A percentile compares a stretch with the other conserved stretches of the same genome.
These are phyloP conservation scores for Boletellus ananas DNA, from an alignment of 768 basidiomycete genomes.

Conservation along the genomic window DNA sequence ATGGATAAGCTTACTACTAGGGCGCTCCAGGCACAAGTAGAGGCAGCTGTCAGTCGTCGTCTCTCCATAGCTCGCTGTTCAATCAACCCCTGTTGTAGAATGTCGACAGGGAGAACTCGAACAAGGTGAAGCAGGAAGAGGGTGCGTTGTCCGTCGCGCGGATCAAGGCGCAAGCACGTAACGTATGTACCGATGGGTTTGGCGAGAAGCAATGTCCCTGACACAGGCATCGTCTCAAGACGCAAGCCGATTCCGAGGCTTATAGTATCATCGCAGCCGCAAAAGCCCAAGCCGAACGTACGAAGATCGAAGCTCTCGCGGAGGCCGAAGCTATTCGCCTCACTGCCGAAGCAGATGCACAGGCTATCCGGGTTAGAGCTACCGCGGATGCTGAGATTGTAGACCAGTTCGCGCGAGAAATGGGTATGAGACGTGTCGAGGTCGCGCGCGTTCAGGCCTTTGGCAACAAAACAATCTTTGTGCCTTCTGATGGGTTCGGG, in stretches of 20 bases:
- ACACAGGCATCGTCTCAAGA: constrained; percentile 31
- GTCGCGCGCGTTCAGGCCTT: constrained; percentile 60
- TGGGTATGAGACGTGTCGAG: constrained; percentile 67
- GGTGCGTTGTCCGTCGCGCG: constrained; percentile 72
- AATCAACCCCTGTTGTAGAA: constrained; percentile 43
- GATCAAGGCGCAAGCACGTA: constrained; percentile 65
- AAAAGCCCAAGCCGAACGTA: constrained; percentile 63
- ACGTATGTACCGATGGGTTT: constrained; percentile 29
- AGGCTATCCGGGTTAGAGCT: constrained; percentile 61
- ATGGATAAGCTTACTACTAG: constrained; percentile 86
- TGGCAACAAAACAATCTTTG: constrained; percentile 67
- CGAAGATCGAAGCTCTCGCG: constrained; percentile 70
- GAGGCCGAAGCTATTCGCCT: constrained; percentile 75
- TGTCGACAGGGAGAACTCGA: constrained; percentile 83
- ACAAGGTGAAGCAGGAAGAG: constrained; percentile 83
- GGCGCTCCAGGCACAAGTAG: constrained; percentile 82
- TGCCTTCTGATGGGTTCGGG: constrained; percentile 58
- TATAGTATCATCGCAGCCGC: constrained; percentile 72
- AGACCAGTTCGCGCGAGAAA: constrained; percentile 71
- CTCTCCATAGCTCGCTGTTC: neutral
- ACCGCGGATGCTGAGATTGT: constrained; percentile 56
- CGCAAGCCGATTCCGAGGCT: constrained; percentile 72
- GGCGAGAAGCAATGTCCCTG: neutral
- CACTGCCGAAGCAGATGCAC: constrained; percentile 71
- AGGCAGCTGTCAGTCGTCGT: constrained; percentile 60